Evolutionary conservation across 2,329 filamentous ascomycete species (phyloP).

Genomic region (Aspergillus spinulosporus): DNA sequence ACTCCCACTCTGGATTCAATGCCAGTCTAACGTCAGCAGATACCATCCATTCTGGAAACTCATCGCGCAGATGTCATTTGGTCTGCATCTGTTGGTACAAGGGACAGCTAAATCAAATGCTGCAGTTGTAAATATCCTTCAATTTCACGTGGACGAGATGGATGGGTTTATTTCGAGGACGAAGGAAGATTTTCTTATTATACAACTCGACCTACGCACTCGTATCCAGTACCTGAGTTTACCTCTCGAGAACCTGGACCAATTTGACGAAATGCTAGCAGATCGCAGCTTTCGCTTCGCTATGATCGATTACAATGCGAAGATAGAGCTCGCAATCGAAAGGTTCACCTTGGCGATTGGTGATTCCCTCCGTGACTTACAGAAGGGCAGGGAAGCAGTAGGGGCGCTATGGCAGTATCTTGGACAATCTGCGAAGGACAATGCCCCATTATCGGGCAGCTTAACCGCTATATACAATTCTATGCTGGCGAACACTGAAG

Average conservation of each 20-base stretch:
- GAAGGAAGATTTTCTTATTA: slow-evolving; percentile 78
- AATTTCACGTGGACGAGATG: slow-evolving; percentile 89
- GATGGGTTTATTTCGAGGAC: slow-evolving; percentile 87
- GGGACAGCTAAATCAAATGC: slow-evolving; percentile 83
- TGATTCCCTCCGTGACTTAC: slow-evolving; percentile 75
- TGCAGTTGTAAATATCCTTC: slow-evolving; percentile 84
- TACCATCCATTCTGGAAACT: slow-evolving; percentile 90
- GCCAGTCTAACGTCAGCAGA: slow-evolving; percentile 38
- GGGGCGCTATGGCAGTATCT: slow-evolving; percentile 77
- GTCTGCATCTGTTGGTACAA: slow-evolving; percentile 82
- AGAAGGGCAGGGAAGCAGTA: slow-evolving; percentile 73
- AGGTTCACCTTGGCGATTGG: slow-evolving; percentile 74
- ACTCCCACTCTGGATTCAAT: not conserved
- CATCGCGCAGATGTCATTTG: slow-evolving; percentile 88
- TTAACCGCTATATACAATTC: slow-evolving; percentile 76
- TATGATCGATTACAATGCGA: slow-evolving; percentile 83
- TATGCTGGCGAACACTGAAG: slow-evolving; percentile 90
- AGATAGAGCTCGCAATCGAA: slow-evolving; percentile 85
- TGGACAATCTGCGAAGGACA: slow-evolving; percentile 61
- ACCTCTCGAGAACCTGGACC: slow-evolving; percentile 76
- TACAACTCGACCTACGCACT: slow-evolving; percentile 74
- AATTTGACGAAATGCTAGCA: slow-evolving; percentile 85
- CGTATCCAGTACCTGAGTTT: slow-evolving; percentile 77
- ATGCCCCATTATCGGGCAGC: slow-evolving; percentile 59
- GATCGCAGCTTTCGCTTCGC: slow-evolving; percentile 79